These are phyloP conservation scores for Asterochloris sp. DNA, from an alignment of 139 green algal genomes.

Conservation along the genomic window DNA sequence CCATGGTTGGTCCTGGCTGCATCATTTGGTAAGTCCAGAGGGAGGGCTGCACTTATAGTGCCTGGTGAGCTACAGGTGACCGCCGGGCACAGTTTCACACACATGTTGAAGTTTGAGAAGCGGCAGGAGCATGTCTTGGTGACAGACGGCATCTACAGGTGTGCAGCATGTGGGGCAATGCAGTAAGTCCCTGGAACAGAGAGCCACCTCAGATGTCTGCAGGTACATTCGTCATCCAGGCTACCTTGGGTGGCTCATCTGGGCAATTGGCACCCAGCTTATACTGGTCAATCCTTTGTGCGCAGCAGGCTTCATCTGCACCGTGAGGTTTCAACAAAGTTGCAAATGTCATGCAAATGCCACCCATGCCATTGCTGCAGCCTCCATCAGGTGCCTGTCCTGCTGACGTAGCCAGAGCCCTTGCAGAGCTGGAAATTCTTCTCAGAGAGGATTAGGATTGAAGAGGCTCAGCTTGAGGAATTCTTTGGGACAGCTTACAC, in stretches of 20 bases:
- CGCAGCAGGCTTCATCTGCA: constrained; percentile 37
- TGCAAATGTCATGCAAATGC: neutral
- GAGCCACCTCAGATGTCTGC: constrained; percentile 2
- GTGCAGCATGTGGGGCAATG: neutral
- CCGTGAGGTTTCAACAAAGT: constrained; percentile 33
- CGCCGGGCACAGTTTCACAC: constrained; percentile 66
- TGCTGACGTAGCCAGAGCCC: neutral
- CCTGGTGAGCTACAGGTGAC: constrained; percentile 38
- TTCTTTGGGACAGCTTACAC: constrained; percentile 64
- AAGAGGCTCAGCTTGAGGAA: constrained; percentile 51
- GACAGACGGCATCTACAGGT: constrained; percentile 60
- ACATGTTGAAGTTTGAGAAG: constrained; percentile 48
- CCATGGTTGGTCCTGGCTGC: constrained; percentile 39
- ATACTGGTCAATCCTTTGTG: constrained; percentile 74
- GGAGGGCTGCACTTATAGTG: neutral
- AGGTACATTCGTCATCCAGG: constrained; percentile 81
- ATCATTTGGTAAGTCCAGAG: neutral
- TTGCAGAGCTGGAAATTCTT: constrained; percentile 68
- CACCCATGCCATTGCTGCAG: constrained; percentile 11
- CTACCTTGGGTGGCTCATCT: constrained; percentile 88
- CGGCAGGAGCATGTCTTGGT: constrained; percentile 47
- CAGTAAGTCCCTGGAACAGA: neutral
- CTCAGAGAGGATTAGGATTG: constrained; percentile 38
- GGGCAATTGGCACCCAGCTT: constrained; percentile 79
- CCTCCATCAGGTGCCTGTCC: neutral